Evolutionary conservation across 495 filamentous ascomycete species (phyloP), one percentile per base, ranked within the genome.

Genomic region (Pseudevernia furfuracea): DNA sequence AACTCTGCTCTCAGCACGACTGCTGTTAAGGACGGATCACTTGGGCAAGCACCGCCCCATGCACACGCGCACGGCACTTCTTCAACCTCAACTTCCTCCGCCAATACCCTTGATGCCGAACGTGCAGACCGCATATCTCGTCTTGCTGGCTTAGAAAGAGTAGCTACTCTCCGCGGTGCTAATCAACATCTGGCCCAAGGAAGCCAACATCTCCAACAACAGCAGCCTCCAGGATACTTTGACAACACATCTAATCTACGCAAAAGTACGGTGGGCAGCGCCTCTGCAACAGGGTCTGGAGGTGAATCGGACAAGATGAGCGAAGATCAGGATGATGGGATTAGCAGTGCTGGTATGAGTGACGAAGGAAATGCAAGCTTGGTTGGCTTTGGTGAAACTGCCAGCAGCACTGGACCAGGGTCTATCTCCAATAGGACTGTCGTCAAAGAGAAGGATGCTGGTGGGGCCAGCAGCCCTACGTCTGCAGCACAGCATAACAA

Each of bases 71-170:
- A 80, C 59, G 74, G 78, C 17, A 73, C 75, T n/a, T 79, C 79
- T 15, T 77, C 79, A 30, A 68, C 76, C 21, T 79, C 80, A 23
- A 80, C 78, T 32, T 77, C 81, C 10, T 89, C 86, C 10, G 81
- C 81, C 46, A 89, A 82, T 59, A 88, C 85, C 63, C 84, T 92
- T 34, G 91, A 94, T 66, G 91, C 91, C 61, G 92, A 96, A 74
- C 91, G 92, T 68, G 91, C 90, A 59, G 92, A 96, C 75, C 91
- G 92, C 69, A 96, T 96, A 71, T 94, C 90, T 43, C 90, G 92
- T 34, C 84, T 96, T 21, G 88, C 91, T 11, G 92, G 92, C 48
- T 80, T 96, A 41, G 90, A 92, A 70, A 84, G 88, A 28, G 86
- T 96, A 32, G 83, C 87, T 12, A 86, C 87, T 19, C 80, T 84